Evolutionary conservation across 495 filamentous ascomycete genomes (phyloP), one percentile per base, ranked within the genome.

Genomic region (Diplogelasinospora grovesii): DNA sequence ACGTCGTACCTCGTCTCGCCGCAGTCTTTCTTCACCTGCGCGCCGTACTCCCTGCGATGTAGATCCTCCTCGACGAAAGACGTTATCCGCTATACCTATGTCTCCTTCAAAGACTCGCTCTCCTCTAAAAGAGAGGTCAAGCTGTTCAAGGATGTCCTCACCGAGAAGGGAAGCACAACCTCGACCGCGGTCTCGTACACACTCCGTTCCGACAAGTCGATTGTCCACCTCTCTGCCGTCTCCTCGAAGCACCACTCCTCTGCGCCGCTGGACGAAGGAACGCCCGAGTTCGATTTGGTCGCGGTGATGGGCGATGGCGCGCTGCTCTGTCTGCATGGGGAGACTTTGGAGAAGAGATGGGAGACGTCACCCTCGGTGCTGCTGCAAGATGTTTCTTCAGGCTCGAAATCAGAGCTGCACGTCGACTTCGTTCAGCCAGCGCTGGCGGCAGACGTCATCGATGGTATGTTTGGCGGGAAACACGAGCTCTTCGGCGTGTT

Each of bases 1-100:
- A 85, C 86, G 10, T 90, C 87, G 1, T 93, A 94, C 55, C 83
- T 86, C 16, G 67, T 94, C 36, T 85, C 88, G 27, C 87, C 89
- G 14, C 79, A 92, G 54, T 78, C 84, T 8, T 74, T 70, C 27
- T 83, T 95, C 56, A 82, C 83, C 39, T 86, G 86, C 49, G 69
- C 83, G 27, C 80, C 87, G 42, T 82, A 71, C 60, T 93, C 87
- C 5, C 61, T 92, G 24, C 77, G 85, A 56, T 74, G 68, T 46
- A 78, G 78, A 59, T 48, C 69, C 11, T 56, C 67, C 9, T 62
- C 63, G 18, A 67, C 68, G 22, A 67, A 66, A 23, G 63, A 66
- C n/a, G 63, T 80, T 4, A 72, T 71, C 39, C 75, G 89, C 44
- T 78, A 81, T 43, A 94, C 87, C 2, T 95, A 90, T 57, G 65